phyloP scores from a whole-genome alignment of 805 yeast genomes.

The Hanseniaspora guilliermondii region DNA sequence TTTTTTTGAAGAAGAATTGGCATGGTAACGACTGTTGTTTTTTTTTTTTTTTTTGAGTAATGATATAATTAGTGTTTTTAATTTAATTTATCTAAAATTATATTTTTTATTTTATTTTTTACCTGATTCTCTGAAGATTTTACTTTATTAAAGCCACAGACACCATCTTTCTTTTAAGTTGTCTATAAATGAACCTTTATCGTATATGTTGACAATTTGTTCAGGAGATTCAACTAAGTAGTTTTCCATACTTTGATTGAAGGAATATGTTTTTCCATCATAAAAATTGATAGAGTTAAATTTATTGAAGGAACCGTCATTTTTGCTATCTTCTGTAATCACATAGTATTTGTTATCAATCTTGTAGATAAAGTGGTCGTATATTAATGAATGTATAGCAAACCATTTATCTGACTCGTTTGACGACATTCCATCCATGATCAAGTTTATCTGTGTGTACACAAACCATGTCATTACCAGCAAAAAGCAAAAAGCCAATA shows the following conservation, averaged over 20 bases:
- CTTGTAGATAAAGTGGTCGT: constrained; percentile 29
- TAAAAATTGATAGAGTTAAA: constrained; percentile 16
- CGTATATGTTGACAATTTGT: constrained; percentile 25
- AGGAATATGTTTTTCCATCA: constrained; percentile 19
- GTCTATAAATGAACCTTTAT: constrained; percentile 20
- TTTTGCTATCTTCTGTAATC: background rate
- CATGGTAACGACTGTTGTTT: too few species aligned
- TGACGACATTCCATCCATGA: constrained; percentile 60
- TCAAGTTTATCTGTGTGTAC: constrained; percentile 35
- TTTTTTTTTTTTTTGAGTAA: too few species aligned
- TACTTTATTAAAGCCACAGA: background rate
- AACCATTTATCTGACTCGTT: constrained; percentile 67
- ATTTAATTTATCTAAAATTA: background rate
- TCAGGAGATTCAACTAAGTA: constrained; percentile 15
- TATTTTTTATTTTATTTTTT: background rate
- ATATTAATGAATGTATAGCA: constrained; percentile 41
- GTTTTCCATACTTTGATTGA: constrained; percentile 12
- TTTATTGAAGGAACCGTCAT: background rate
- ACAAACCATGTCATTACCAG: constrained; percentile 36
- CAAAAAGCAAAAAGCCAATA: constrained; percentile 35
- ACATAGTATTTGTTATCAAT: background rate
- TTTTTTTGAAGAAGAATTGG: constrained; percentile 5
- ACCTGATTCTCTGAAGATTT: too few species aligned
- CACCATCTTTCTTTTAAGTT: constrained; percentile 20
- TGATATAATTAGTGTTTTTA: too few species aligned